phyloP scores from a whole-genome alignment of 768 basidiomycete species.

The Rhodotorula kratochvilovae region DNA sequence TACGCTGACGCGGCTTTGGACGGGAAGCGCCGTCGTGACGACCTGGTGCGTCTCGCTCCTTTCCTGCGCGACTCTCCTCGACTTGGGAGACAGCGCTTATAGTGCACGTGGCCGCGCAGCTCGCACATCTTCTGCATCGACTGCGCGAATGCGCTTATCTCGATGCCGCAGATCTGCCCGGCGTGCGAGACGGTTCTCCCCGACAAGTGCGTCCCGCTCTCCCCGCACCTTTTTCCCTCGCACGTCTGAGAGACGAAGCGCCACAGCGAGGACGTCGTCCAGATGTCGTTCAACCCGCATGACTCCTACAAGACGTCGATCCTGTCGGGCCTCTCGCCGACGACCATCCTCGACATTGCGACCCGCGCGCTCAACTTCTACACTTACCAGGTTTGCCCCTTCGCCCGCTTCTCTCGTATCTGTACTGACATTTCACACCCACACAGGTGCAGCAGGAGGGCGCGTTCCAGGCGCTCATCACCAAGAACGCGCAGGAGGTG shows the following conservation, averaged over 20 bases:
- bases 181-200: slow-evolving; percentile 39
- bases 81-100: too few species aligned
- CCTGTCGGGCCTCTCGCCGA: slow-evolving; percentile 37
- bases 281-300: slow-evolving; percentile 37
- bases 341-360: slow-evolving; percentile 39
- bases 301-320: slow-evolving; percentile 41
- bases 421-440: not conserved
- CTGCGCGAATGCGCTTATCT: slow-evolving; percentile 43
- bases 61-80: fast-evolving
- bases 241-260: too few species aligned
- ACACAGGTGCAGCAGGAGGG: slow-evolving; percentile 31
- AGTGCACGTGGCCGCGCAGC: too few species aligned
- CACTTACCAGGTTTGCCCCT: slow-evolving; percentile 3
- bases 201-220: slow-evolving; percentile 27
- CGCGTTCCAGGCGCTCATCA: slow-evolving; percentile 31
- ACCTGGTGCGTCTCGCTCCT: slow-evolving; percentile 21
- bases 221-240: too few species aligned
- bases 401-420: not conserved
- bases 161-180: slow-evolving; percentile 34
- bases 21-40: slow-evolving; percentile 23
- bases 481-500: slow-evolving; percentile 36
- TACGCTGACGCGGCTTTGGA: not conserved
- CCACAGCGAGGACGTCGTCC: slow-evolving; percentile 35
- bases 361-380: slow-evolving; percentile 40
- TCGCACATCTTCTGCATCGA: slow-evolving; percentile 43